Evolutionary conservation across 2,329 filamentous ascomycete genomes (phyloP).

Genomic region (Magnaporthiopsis incrustans): DNA sequence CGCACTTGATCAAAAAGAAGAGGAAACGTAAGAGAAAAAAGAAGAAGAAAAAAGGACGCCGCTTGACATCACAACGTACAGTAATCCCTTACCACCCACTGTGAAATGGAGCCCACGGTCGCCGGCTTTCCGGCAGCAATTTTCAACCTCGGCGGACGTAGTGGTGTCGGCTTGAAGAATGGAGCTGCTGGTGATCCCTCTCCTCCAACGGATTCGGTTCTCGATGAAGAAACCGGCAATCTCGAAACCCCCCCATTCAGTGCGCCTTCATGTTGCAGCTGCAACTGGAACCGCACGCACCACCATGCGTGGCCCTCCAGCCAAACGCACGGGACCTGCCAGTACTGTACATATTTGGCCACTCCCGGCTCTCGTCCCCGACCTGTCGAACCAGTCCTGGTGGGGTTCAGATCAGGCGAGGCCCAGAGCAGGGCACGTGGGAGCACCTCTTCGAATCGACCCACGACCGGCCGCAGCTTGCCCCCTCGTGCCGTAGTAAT

Average conservation of each 20-base stretch:
- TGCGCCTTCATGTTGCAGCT: neutral
- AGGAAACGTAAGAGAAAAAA: neutral
- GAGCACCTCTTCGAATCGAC: neutral
- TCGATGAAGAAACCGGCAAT: neutral
- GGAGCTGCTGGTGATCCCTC: too few relatives aligned
- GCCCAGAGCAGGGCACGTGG: neutral
- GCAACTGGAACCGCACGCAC: neutral
- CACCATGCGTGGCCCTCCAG: too few relatives aligned
- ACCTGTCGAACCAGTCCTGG: neutral
- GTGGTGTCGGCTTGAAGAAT: neutral
- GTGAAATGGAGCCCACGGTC: neutral
- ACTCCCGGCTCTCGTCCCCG: neutral
- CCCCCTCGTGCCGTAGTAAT: too few relatives aligned
- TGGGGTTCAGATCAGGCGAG: neutral
- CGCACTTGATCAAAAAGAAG: neutral
- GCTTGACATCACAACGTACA: neutral
- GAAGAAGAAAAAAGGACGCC: neutral
- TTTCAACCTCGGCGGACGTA: neutral
- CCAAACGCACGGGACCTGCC: neutral
- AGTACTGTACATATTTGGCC: neutral
- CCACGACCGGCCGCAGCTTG: too few relatives aligned
- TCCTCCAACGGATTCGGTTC: too few relatives aligned
- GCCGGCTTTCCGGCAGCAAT: neutral
- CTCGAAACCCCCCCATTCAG: neutral
- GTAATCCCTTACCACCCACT: neutral